Base-by-base conservation (phyloP, 306 rosid genomes). In the Lathyrus oleraceus region DNA sequence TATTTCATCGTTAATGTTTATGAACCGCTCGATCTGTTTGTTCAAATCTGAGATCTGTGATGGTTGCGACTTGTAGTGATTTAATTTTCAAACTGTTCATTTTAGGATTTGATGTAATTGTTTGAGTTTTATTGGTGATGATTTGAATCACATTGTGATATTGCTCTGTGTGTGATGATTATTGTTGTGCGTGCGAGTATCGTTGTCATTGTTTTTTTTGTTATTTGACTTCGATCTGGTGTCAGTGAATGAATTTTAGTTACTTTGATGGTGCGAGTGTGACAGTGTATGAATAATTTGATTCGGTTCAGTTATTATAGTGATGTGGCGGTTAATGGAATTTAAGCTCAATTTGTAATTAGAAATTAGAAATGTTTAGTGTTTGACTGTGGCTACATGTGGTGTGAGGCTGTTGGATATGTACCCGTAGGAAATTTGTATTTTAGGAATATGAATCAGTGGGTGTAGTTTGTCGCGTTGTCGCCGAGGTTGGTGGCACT, bases 41-140 rank as follows among this genome's bases (percentile, higher is more conserved):
- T 81, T 39, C 14, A 12, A 60, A 52, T 60, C 21, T 65, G 13
- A 72, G 93, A 89, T 89, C 89, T 80, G 63, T 69, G 45, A 61
- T 61, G 9, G n/a, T 47, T 38, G 28, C 51, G 39, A 27, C 42
- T 5, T 39, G 13, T 53, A 2, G 30, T 66, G 16, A 51, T 56
- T 62, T 28, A 23, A 11, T 15, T 39, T 39, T 32, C 38, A 32
- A 27, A 27, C 4, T 4, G 0, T 53, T 57, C 4, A 4, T 13
- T 44, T 68, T 20, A 20, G 44, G 13, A 44, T 54, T 60, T 65
- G 2, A 10, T 10, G 17, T 72, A 8, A 2, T 68, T 65, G 16
- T 42, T 38, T 77, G 12, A 28, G 8, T 65, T 65, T 30, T 65
- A 1, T 27, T 7, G n/a, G 30, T 17, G 25, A 30, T 67, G 23